A percentile compares a stretch with the other conserved stretches of the same genome.
phyloP scores from a whole-genome alignment of 192 early-diverging fungal species.

The Umbelopsis sp. region DNA sequence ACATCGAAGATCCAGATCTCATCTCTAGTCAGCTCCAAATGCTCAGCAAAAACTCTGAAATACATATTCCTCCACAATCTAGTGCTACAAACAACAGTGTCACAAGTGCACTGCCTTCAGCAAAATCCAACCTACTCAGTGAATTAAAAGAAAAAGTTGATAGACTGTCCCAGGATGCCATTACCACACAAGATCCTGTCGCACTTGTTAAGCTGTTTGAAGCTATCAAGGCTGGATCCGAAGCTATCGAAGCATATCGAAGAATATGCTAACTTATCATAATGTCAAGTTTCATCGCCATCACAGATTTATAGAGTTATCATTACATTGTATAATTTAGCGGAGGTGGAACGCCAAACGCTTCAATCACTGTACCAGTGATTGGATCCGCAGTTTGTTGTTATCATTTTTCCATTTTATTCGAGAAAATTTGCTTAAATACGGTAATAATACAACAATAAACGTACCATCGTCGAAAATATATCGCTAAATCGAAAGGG shows the following conservation, averaged over 20 bases:
- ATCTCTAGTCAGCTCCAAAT: not conserved
- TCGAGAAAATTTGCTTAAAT: too few species aligned
- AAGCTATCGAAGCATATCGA: slow-evolving; percentile 21
- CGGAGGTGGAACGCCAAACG: too few species aligned
- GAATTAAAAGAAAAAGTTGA: slow-evolving; percentile 16
- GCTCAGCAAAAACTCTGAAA: not conserved
- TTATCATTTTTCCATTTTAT: too few species aligned
- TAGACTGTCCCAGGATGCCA: not conserved
- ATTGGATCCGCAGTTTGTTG: too few species aligned
- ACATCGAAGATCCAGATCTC: not conserved
- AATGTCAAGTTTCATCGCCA: not conserved
- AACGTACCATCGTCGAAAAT: too few species aligned
- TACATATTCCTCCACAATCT: not conserved
- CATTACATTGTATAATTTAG: too few species aligned
- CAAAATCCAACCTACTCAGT: not conserved
- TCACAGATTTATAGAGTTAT: too few species aligned
- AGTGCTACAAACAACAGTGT: not conserved
- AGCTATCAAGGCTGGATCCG: slow-evolving; percentile 23
- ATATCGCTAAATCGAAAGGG: too few species aligned
- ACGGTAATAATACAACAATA: too few species aligned
- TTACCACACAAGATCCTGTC: slow-evolving; percentile 4
- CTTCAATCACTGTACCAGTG: too few species aligned
- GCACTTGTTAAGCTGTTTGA: slow-evolving; percentile 14
- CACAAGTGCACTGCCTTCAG: not conserved
- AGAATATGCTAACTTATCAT: not conserved